A percentile compares a stretch with the other conserved stretches of the same genome.
These are phyloP conservation scores for Basidiobolus heterosporus DNA, from an alignment of 371 early-diverging fungal species.

Conservation along the genomic window DNA sequence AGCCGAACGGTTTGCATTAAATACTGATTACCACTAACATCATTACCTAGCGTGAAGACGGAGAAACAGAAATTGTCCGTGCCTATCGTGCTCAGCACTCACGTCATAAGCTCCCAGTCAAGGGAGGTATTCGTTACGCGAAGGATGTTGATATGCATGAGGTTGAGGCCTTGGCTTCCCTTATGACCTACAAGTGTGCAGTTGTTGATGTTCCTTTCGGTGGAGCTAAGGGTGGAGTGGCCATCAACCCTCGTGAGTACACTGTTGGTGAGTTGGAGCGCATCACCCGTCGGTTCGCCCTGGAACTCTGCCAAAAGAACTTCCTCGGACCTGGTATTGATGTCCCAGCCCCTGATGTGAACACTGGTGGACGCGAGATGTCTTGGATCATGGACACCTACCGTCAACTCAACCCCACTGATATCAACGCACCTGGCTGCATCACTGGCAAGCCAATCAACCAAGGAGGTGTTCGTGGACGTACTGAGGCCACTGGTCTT, in stretches of 20 bases:
- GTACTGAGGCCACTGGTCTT: constrained; percentile 78
- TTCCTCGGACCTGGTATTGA: constrained; percentile 31
- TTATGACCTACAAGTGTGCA: constrained; percentile 87
- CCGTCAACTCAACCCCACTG: constrained; percentile 67
- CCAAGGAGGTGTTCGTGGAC: constrained; percentile 78
- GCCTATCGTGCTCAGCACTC: constrained; percentile 82
- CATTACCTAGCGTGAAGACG: constrained; percentile 33
- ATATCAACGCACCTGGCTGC: constrained; percentile 71
- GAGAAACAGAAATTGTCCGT: constrained; percentile 55
- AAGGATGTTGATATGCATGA: constrained; percentile 35
- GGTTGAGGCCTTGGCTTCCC: constrained; percentile 58
- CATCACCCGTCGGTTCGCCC: constrained; percentile 75
- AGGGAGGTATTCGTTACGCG: constrained; percentile 16
- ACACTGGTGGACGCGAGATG: constrained; percentile 75
- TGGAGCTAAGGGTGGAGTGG: constrained; percentile 5
- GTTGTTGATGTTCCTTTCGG: constrained; percentile 69
- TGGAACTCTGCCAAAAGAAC: constrained; percentile 82
- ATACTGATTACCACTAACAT: no score
- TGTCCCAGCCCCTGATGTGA: constrained; percentile 84
- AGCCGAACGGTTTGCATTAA: neutral
- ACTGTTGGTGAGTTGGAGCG: constrained; percentile 61
- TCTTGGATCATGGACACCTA: constrained; percentile 86
- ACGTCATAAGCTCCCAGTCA: constrained; percentile 70
- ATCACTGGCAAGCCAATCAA: constrained; percentile 80
- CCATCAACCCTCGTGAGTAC: constrained; percentile 7